phyloP scores from a whole-genome alignment of 192 early-diverging fungal genomes.

The Linnemannia elongata region DNA sequence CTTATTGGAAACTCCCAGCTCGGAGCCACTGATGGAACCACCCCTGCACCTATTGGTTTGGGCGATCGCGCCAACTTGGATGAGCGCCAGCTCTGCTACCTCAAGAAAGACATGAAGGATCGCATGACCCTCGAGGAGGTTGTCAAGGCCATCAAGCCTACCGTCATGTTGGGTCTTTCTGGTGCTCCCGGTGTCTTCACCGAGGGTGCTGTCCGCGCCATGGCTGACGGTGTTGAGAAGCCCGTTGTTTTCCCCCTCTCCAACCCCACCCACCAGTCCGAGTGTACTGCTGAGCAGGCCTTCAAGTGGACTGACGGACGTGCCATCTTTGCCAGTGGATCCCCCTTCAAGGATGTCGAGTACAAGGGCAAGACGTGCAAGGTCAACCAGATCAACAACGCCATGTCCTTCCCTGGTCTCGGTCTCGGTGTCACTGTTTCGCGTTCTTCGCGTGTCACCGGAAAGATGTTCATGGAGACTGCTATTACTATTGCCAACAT shows the following conservation, averaged over 20 bases:
- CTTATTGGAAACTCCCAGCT: slow-evolving; percentile 59
- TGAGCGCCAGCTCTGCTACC: slow-evolving; percentile 62
- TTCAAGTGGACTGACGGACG: slow-evolving; percentile 68
- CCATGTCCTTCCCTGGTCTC: slow-evolving; percentile 68
- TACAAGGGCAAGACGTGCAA: slow-evolving; percentile 60
- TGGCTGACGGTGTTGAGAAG: slow-evolving; percentile 65
- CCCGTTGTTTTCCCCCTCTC: slow-evolving; percentile 66
- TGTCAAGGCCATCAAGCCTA: slow-evolving; percentile 64
- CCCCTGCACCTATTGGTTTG: slow-evolving; percentile 29
- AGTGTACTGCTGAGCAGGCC: slow-evolving; percentile 69
- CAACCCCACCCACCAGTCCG: slow-evolving; percentile 65
- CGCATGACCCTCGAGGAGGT: slow-evolving; percentile 63
- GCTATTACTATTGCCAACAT: slow-evolving; percentile 65
- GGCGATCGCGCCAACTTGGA: slow-evolving; percentile 57
- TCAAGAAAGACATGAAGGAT: slow-evolving; percentile 64
- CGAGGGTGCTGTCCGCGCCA: slow-evolving; percentile 64
- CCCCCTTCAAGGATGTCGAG: slow-evolving; percentile 65
- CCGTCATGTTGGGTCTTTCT: slow-evolving; percentile 63
- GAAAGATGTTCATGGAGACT: slow-evolving; percentile 70
- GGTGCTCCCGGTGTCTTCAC: slow-evolving; percentile 65
- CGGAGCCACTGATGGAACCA: slow-evolving; percentile 4
- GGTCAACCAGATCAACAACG: slow-evolving; percentile 69
- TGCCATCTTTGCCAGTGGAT: slow-evolving; percentile 68
- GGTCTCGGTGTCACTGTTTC: slow-evolving; percentile 68
- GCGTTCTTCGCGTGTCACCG: slow-evolving; percentile 61